A percentile compares a stretch with the other conserved stretches of the same genome.
phyloP scores from a whole-genome alignment of 208 protist genomes.

The Leishmania braziliensis region DNA sequence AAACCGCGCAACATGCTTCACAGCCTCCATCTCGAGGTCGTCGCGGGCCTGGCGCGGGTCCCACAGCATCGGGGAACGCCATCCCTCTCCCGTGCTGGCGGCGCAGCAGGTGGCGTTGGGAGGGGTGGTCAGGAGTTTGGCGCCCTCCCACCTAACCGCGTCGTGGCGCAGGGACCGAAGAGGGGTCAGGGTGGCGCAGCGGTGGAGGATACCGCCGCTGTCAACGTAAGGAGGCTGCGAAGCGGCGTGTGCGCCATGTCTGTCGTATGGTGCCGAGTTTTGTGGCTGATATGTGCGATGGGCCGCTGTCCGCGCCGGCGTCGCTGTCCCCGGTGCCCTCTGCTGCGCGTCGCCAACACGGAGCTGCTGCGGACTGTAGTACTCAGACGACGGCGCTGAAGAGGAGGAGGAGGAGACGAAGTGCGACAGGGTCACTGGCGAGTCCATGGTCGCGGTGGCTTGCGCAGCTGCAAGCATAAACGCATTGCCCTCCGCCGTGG shows the following conservation, averaged over 20 bases:
- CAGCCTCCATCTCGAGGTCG: conserved; percentile 24
- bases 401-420: not conserved
- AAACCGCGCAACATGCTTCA: conserved; percentile 13
- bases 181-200: not conserved
- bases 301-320: conserved; percentile 2
- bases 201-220: not conserved
- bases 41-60: conserved; percentile 25
- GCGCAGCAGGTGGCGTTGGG: not conserved
- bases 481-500: not conserved
- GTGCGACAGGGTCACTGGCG: not conserved
- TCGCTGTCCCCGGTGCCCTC: not conserved
- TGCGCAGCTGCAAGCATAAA: not conserved
- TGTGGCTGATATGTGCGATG: not conserved
- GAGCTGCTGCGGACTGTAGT: conserved; percentile 30
- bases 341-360: not conserved
- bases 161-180: not conserved
- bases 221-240: not conserved
- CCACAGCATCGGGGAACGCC: conserved; percentile 34
- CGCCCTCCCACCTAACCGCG: not conserved
- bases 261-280: not conserved
- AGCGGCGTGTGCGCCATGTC: not conserved
- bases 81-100: conserved; percentile 3
- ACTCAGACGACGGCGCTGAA: conserved; percentile 9
- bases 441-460: not conserved
- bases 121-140: not conserved